Evolutionary conservation across 2,329 filamentous ascomycete genomes (phyloP), one percentile per base, ranked within the genome.

Genomic region (Colletotrichum horii): DNA sequence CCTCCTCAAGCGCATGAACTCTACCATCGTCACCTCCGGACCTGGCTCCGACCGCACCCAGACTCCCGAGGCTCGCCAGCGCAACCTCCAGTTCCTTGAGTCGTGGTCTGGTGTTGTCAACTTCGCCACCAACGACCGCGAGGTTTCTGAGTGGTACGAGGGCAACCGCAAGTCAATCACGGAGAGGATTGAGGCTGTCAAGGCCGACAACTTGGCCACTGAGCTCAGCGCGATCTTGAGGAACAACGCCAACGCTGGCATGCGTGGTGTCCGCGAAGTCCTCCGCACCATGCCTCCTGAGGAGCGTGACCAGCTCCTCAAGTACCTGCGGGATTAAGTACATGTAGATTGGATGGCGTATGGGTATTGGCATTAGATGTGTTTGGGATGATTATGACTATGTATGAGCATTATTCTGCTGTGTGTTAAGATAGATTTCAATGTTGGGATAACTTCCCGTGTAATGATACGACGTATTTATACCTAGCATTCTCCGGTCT

Each of bases 101-200:
- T 94, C 95, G 52, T 98, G 97, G 95, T 95, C 93, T 58, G 93
- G 91, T 64, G 89, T 98, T 74, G 87, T 92, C 58, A 91, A 95
- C 79, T 98, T 98, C 84, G 91, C 94, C 71, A 90, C 89, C 75
- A 92, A 95, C 77, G 97, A 99, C 84, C 92, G 92, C 80, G 93
- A 93, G 79, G 97, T 98, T 32, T 95, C 96, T 6, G 91, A 93
- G 80, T 99, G 97, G 97, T 98, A 98, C 83, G 97, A 99, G 89
- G 93, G 96, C 87, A 97, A 98, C 88, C 91, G 95, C 83, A 95
- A 96, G 89, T 87, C 88, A 55, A 92, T 99, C 66, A 91, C 94
- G 77, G 91, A 94, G 77, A 98, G 97, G 91, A 92, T 98, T 32
- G 96, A 98, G 84, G 87, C 89, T 15, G 89, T 98, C 81, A 97